These are phyloP conservation scores for Cutaneotrichosporon dermatis DNA, from an alignment of 1,284 basidiomycete genomes.

Conservation along the genomic window DNA sequence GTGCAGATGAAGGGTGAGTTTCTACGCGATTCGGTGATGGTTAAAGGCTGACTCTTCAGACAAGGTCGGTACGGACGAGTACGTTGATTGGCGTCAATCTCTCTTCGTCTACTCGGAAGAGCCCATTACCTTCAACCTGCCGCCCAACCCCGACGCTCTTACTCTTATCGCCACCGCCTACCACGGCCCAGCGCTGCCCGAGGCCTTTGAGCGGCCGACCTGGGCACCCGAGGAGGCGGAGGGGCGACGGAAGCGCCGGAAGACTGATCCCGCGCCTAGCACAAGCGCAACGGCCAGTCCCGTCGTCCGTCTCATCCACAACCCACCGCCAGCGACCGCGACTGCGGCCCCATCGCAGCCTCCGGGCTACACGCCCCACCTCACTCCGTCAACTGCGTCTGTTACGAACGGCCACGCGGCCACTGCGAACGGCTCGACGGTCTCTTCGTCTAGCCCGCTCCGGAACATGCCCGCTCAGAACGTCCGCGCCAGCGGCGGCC, in stretches of 20 bases:
- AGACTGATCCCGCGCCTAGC: conserved; percentile 5
- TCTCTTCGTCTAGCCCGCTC: neutral
- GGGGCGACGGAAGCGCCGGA: conserved; percentile 11
- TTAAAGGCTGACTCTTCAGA: conserved; percentile 11
- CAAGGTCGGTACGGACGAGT: conserved; percentile 34
- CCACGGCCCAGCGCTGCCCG: conserved; percentile 9
- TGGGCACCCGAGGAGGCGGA: conserved; percentile 13
- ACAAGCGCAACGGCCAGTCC: neutral
- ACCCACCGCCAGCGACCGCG: neutral
- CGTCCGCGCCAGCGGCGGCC: conserved; percentile 6
- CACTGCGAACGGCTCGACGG: too few species aligned
- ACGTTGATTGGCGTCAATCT: conserved; percentile 39
- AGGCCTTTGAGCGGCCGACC: conserved; percentile 13
- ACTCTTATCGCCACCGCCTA: conserved; percentile 11
- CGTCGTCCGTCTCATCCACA: neutral
- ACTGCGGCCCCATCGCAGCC: neutral
- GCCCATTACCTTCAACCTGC: conserved; percentile 18
- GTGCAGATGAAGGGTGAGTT: conserved; percentile 37
- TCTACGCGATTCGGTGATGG: neutral
- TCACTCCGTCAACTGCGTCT: too few species aligned
- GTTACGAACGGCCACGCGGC: too few species aligned
- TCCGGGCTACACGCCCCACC: neutral
- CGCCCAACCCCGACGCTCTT: conserved; percentile 9
- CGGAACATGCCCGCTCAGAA: conserved; percentile 13
- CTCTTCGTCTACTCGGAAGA: conserved; percentile 28